Conservation (phyloP, 1,139 yeast genomes). For the Sugiyamaella japonica region DNA sequence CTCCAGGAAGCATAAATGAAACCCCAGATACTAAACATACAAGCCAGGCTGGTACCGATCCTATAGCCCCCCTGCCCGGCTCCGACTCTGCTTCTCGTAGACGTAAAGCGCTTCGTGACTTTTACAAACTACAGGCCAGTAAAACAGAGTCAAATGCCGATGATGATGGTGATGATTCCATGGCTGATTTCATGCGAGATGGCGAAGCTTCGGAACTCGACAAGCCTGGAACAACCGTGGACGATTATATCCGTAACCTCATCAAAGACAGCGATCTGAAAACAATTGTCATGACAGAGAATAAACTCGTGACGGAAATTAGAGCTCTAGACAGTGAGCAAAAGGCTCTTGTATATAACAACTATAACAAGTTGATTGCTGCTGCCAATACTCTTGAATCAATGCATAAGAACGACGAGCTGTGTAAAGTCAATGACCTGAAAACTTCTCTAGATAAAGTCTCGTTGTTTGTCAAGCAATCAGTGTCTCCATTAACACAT, state of each 20-base stretch:
- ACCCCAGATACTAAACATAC: not conserved
- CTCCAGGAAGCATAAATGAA: not conserved
- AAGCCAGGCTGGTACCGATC: constrained; percentile 4
- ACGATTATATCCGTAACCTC: constrained; percentile 33
- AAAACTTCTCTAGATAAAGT: constrained; percentile 21
- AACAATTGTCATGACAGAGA: constrained; percentile 37
- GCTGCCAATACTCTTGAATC: constrained; percentile 42
- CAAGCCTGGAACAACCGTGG: constrained; percentile 29
- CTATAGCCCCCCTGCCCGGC: constrained; percentile 12
- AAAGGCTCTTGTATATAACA: constrained; percentile 47
- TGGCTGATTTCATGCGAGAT: constrained; percentile 18
- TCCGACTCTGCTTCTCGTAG: constrained; percentile 31
- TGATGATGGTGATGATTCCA: constrained; percentile 18
- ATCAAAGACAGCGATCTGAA: constrained; percentile 33
- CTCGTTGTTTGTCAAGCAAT: constrained; percentile 16
- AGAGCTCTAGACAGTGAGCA: constrained; percentile 44
- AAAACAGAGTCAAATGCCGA: constrained; percentile 15
- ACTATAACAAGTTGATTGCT: constrained; percentile 44
- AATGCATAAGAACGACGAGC: constrained; percentile 24
- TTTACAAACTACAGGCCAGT: constrained; percentile 40
- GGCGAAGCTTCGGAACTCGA: constrained; percentile 29
- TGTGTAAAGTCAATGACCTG: constrained; percentile 21
- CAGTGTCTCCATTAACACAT: not conserved
- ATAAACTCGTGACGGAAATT: constrained; percentile 39
- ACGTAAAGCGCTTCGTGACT: constrained; percentile 44